Evolutionary conservation across 768 basidiomycete species (phyloP), one percentile per base, ranked within the genome.

Genomic region (Amanita molliuscula): DNA sequence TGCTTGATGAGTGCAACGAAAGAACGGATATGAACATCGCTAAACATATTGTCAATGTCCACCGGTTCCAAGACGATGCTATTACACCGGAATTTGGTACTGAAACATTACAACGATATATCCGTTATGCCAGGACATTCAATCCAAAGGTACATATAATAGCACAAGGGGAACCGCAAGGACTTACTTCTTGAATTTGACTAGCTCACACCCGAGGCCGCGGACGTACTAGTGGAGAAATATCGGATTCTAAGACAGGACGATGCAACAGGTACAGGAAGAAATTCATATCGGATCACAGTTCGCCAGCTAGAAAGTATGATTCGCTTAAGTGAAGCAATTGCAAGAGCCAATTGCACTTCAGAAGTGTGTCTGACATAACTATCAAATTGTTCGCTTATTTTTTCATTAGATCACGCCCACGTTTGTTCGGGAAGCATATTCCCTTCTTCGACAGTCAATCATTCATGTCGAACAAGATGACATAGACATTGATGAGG

Each of bases 391-490:
- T 26, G 21, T 45, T 43, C 35, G 18, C 44, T 40, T 15, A 40
- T 9, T 53, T 43, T 25, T 45, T 1, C 33, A 34, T 18, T 53
- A 95, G 89, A 98, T 99, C 59, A 88, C 80, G 0, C 93, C 95
- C 6, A 84, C 79, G 2, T 94, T 95, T 62, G 95, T 99, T 18
- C 82, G 93, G 35, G 96, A 99, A 66, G 96, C 96, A 2, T 98
- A 88, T 67, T 83, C 81, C 37, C 82, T 99, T 16, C 73, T 99
- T 10, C 82, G 89, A 21, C 94, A 96, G 63, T 98, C 96, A 2
- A 99, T 99, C 67, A 97, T 99, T 58, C 96, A 98, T 60, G 94
- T 99, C 53, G 96, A 99, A 62, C 93, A 98, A 64, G 96, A 99
- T 61, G 95, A 98, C 59, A 84, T 99, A 60, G 92, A 96, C 62